phyloP scores from a whole-genome alignment of 1,284 basidiomycete species.

The Ustilago xerochloae region DNA sequence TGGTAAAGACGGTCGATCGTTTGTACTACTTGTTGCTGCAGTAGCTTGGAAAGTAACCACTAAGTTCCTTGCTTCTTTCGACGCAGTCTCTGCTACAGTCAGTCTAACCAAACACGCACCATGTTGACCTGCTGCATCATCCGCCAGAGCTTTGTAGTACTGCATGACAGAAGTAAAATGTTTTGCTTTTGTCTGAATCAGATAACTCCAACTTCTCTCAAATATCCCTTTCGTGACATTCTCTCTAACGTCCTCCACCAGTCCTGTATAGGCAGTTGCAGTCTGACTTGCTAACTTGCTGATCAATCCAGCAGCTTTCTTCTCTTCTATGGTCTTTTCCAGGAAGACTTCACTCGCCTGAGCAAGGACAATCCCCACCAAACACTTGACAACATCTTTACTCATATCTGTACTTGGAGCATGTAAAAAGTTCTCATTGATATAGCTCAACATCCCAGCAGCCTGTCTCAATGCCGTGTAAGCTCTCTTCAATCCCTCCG shows the following conservation, averaged over 20 bases:
- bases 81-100: constrained; percentile 80
- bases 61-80: constrained; percentile 83
- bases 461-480: constrained; percentile 93
- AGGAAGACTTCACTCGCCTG: constrained; percentile 97
- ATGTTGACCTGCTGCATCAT: constrained; percentile 81
- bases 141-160: constrained; percentile 85
- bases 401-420: constrained; percentile 97
- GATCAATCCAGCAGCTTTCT: constrained; percentile 74
- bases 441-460: constrained; percentile 96
- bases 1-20: constrained; percentile 78
- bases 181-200: constrained; percentile 90
- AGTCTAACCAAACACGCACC: constrained; percentile 87
- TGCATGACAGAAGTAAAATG: constrained; percentile 87
- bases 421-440: constrained; percentile 99
- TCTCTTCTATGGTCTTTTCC: constrained; percentile 81
- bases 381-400: constrained; percentile 91
- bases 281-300: constrained; percentile 87
- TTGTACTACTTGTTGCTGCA: constrained; percentile 74
- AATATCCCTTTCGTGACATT: constrained; percentile 95
- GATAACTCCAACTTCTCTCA: constrained; percentile 90
- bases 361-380: constrained; percentile 85
- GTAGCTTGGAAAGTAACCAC: constrained; percentile 79
- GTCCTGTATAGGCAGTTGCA: constrained; percentile 80
- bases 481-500: constrained; percentile 90
- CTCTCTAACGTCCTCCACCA: constrained; percentile 91